phyloP scores from a whole-genome alignment of 208 protist species.

The Leishmania aethiopica region DNA sequence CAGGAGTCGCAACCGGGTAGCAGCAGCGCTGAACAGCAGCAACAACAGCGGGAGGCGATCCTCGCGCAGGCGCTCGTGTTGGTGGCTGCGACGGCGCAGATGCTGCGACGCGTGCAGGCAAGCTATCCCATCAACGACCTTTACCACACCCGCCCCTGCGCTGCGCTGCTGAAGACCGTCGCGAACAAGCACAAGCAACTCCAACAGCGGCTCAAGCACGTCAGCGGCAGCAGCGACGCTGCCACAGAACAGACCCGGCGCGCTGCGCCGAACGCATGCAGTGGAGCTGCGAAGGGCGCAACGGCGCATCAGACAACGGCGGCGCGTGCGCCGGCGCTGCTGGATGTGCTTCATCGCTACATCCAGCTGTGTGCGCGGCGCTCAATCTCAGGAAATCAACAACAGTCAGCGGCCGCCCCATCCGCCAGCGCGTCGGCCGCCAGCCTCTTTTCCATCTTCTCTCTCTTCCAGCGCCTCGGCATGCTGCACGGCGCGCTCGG shows the following conservation, averaged over 20 bases:
- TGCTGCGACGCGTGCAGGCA: slow-evolving; percentile 48
- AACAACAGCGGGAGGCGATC: slow-evolving; percentile 19
- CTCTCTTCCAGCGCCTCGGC: slow-evolving; percentile 69
- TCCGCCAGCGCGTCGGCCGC: slow-evolving; percentile 1
- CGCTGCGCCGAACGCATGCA: neutral
- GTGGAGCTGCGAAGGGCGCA: neutral
- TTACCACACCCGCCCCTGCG: slow-evolving; percentile 48
- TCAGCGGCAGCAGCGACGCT: neutral
- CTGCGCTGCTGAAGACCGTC: slow-evolving; percentile 48
- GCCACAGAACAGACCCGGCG: neutral
- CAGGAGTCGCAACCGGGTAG: neutral
- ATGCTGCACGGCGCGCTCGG: slow-evolving; percentile 47
- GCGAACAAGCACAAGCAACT: slow-evolving; percentile 50
- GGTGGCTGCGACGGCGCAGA: slow-evolving; percentile 34
- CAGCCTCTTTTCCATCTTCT: slow-evolving; percentile 25
- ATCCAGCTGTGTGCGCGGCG: slow-evolving; percentile 8
- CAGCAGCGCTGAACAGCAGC: neutral
- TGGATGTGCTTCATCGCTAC: slow-evolving; percentile 20
- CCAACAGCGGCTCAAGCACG: slow-evolving; percentile 1
- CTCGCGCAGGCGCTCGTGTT: slow-evolving; percentile 42
- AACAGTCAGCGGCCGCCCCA: neutral
- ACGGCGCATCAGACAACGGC: neutral
- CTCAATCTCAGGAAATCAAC: neutral
- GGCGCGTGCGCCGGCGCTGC: neutral
- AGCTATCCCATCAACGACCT: slow-evolving; percentile 22